These are phyloP conservation scores for Lasiodiplodia citricola DNA, from an alignment of 2,329 filamentous ascomycete species.

Conservation along the genomic window DNA sequence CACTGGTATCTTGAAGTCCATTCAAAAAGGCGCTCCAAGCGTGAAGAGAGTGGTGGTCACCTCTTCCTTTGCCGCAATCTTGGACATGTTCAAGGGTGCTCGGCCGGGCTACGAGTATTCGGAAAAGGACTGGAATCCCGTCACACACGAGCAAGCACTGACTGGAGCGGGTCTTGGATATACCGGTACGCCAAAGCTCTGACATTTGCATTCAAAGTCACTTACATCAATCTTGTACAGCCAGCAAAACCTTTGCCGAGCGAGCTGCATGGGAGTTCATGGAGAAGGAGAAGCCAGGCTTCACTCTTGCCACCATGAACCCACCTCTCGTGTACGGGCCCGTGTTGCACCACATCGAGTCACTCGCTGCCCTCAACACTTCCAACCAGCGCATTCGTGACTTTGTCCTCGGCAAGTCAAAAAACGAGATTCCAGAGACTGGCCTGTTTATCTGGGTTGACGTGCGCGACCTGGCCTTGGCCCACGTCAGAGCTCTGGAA, in stretches of 20 bases:
- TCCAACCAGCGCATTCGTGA: constrained; percentile 68
- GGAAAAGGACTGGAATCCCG: constrained; percentile 56
- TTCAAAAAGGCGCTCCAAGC: constrained; percentile 30
- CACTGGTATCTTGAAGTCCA: constrained; percentile 32
- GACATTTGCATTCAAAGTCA: not conserved
- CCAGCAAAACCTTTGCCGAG: constrained; percentile 63
- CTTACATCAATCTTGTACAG: constrained; percentile 22
- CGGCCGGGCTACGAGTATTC: constrained; percentile 52
- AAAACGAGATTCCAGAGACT: constrained; percentile 58
- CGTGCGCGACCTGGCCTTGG: constrained; percentile 46
- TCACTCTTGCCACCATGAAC: constrained; percentile 48
- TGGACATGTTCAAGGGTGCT: constrained; percentile 46
- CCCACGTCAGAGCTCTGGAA: constrained; percentile 58
- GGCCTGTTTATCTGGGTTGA: constrained; percentile 51
- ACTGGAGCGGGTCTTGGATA: constrained; percentile 30
- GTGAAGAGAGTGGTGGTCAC: constrained; percentile 54
- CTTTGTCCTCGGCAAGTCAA: constrained; percentile 62
- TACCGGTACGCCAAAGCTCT: constrained; percentile 30
- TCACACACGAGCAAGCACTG: constrained; percentile 51
- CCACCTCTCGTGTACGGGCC: constrained; percentile 53
- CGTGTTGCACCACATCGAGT: constrained; percentile 60
- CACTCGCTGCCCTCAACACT: constrained; percentile 65
- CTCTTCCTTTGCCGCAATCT: constrained; percentile 57
- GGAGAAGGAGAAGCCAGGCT: constrained; percentile 48
- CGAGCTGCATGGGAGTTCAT: constrained; percentile 53